Evolutionary conservation across 345 rosid species (phyloP).

Genomic region (Camelina hispida): DNA sequence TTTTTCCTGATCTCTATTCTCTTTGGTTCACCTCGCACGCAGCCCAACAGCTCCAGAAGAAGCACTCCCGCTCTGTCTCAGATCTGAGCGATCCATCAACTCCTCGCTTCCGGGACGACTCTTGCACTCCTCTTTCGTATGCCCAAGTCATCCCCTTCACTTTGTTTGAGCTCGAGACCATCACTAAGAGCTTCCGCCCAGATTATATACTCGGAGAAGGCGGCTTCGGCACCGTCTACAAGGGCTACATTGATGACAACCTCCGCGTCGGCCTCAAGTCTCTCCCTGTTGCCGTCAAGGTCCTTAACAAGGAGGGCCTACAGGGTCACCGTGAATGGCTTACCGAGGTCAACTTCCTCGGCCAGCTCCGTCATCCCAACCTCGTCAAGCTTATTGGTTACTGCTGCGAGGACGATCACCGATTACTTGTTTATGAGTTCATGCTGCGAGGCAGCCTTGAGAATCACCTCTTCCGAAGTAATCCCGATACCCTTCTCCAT

Average conservation of each 20-base stretch:
- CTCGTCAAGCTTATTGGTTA: constrained; percentile 93
- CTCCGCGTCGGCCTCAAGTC: constrained; percentile 93
- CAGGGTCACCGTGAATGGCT: constrained; percentile 99
- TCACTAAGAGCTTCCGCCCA: constrained; percentile 95
- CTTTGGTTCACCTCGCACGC: constrained; percentile 38
- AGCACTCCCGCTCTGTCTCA: constrained; percentile 76
- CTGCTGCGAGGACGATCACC: constrained; percentile 93
- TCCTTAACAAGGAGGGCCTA: constrained; percentile 93
- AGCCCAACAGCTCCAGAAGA: constrained; percentile 82
- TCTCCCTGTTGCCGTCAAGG: constrained; percentile 96
- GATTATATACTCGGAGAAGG: constrained; percentile 98
- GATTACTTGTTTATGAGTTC: constrained; percentile 90
- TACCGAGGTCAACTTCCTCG: constrained; percentile 69
- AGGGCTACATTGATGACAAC: constrained; percentile 96
- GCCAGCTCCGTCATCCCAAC: constrained; percentile 97
- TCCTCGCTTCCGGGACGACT: constrained; percentile 67
- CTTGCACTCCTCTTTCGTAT: constrained; percentile 62
- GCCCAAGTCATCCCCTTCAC: constrained; percentile 85
- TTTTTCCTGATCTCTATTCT: constrained; percentile 29
- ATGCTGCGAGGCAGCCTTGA: constrained; percentile 98
- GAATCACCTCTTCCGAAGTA: constrained; percentile 96
- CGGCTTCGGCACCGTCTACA: constrained; percentile 94
- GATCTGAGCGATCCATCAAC: constrained; percentile 92
- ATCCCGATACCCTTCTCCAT: not conserved
- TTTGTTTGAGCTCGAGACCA: constrained; percentile 88